These are phyloP conservation scores for Yarrowia bubula DNA, from an alignment of 805 yeast species.

Conservation along the genomic window DNA sequence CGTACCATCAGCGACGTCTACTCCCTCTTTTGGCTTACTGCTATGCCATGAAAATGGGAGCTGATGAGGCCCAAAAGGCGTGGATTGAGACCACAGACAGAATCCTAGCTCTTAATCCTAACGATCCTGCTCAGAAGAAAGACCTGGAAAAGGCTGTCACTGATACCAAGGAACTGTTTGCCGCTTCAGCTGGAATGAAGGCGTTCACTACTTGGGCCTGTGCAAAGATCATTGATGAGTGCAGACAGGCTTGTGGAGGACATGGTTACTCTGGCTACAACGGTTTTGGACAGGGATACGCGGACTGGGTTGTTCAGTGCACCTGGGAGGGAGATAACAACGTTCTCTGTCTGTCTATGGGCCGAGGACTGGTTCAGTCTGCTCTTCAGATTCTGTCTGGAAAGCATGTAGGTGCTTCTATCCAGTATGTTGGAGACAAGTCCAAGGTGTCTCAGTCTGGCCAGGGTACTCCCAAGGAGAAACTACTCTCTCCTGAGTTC, in stretches of 20 bases:
- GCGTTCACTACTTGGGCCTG: conserved; percentile 88
- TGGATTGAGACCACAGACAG: conserved; percentile 42
- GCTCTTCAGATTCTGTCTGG: conserved; percentile 45
- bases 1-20: conserved; percentile 82
- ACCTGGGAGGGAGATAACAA: conserved; percentile 99
- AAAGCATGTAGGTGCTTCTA: conserved; percentile 47
- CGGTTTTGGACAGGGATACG: conserved; percentile 83
- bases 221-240: conserved; percentile 75
- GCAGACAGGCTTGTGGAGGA: conserved; percentile 93
- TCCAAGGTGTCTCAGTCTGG: conserved; percentile 23
- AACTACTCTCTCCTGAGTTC: conserved; percentile 34
- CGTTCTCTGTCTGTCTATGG: conserved; percentile 76
- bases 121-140: conserved; percentile 46
- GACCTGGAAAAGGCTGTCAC: conserved; percentile 50
- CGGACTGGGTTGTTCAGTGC: conserved; percentile 94
- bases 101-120: conserved; percentile 47
- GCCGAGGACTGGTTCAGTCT: conserved; percentile 66
- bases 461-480: conserved; percentile 27
- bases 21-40: conserved; percentile 77
- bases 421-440: conserved; percentile 42
- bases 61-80: conserved; percentile 56
- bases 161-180: conserved; percentile 72
- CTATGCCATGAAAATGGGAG: conserved; percentile 72
- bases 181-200: conserved; percentile 81
- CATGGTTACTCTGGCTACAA: conserved; percentile 90